phyloP scores from a whole-genome alignment of 495 filamentous ascomycete genomes.

The Neurospora intermedia region DNA sequence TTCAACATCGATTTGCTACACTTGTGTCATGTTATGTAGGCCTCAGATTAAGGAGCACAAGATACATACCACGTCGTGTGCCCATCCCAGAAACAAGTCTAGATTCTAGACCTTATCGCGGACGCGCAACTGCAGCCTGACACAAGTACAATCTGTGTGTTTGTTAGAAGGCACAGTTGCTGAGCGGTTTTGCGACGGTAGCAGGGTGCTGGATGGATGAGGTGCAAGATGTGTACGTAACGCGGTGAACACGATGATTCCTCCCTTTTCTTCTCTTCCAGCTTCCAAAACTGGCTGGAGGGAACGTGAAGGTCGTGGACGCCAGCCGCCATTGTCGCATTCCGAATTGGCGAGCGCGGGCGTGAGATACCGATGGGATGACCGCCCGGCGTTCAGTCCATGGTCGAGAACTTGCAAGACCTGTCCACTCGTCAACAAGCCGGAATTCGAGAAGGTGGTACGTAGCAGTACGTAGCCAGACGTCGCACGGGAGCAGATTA shows the following conservation, averaged over 20 bases:
- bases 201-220: background rate
- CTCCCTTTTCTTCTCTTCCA: background rate
- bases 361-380: background rate
- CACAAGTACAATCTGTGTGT: background rate
- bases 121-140: background rate
- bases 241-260: background rate
- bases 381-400: background rate
- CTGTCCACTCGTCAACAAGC: background rate
- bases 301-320: background rate
- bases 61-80: background rate
- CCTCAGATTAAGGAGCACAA: background rate
- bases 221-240: background rate
- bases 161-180: background rate
- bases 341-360: background rate
- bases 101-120: background rate
- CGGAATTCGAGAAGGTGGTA: background rate
- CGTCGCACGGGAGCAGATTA: background rate
- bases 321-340: background rate
- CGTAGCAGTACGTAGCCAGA: background rate
- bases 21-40: background rate
- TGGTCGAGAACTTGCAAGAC: background rate
- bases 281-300: background rate
- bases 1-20: background rate
- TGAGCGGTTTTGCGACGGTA: background rate
- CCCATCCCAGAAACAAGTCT: background rate